Evolutionary conservation across 345 rosid species (phyloP).

Genomic region (Eucalyptus albens): DNA sequence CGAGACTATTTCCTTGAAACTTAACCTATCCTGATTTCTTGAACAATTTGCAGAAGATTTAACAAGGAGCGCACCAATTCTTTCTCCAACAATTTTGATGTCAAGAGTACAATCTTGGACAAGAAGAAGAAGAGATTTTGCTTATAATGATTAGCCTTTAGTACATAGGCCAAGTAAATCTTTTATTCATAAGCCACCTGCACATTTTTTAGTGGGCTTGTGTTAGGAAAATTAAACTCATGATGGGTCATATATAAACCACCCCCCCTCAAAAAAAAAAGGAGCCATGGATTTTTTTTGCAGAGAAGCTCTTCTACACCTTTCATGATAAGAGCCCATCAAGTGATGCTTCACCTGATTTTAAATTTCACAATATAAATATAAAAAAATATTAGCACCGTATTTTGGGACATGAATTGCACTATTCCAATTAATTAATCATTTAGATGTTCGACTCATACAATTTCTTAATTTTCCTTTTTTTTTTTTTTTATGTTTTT

Average conservation of each 20-base stretch:
- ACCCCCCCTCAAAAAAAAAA: background rate
- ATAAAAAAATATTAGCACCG: background rate
- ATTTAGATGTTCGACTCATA: background rate
- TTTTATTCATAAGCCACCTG: background rate
- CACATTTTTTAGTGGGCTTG: background rate
- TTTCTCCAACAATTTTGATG: background rate
- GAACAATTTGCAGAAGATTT: background rate
- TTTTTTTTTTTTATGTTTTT: background rate
- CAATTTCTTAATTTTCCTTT: background rate
- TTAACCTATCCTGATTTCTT: background rate
- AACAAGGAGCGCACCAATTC: background rate
- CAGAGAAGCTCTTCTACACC: background rate
- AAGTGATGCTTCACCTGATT: background rate
- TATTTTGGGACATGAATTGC: background rate
- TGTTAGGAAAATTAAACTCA: background rate
- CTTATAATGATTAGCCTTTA: background rate
- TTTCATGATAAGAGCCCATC: background rate
- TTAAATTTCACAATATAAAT: background rate
- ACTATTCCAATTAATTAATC: no score
- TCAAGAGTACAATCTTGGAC: background rate
- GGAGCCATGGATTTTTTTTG: background rate
- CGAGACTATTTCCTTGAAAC: background rate
- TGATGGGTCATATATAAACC: background rate
- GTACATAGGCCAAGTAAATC: background rate
- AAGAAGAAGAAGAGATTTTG: background rate